These are phyloP conservation scores for Petunia axillaris DNA, from an alignment of 257 asterid species.

Conservation along the genomic window DNA sequence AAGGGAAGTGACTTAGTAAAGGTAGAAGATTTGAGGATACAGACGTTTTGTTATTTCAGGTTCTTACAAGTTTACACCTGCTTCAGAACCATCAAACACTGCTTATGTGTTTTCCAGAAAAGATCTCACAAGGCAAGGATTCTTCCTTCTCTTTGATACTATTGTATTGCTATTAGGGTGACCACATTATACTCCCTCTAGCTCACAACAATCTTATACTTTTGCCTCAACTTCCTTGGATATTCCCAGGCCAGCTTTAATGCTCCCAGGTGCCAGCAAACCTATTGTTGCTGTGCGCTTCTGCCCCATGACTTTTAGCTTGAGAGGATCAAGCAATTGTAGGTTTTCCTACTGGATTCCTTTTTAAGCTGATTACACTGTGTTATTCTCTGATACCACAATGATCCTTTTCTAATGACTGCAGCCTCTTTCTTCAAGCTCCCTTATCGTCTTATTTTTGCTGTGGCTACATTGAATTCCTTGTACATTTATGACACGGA, in stretches of 20 bases:
- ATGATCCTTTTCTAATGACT: conserved; percentile 25
- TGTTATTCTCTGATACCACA: conserved; percentile 29
- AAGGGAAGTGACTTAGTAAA: background rate
- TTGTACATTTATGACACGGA: conserved; percentile 88
- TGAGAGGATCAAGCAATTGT: conserved; percentile 73
- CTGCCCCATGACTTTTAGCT: conserved; percentile 70
- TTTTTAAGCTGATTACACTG: conserved; percentile 14
- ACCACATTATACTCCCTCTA: background rate
- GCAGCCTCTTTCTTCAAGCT: conserved; percentile 81
- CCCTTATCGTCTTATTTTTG: conserved; percentile 90
- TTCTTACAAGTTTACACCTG: conserved; percentile 66
- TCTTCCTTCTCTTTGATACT: conserved; percentile 24
- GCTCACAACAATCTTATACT: conserved; percentile 12
- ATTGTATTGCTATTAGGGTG: background rate
- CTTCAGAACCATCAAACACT: conserved; percentile 73
- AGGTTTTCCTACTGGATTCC: conserved; percentile 27
- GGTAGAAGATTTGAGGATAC: conserved; percentile 3
- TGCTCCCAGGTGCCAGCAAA: conserved; percentile 97
- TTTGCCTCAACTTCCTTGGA: conserved; percentile 29
- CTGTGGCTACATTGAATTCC: conserved; percentile 93
- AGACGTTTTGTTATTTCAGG: conserved; percentile 49
- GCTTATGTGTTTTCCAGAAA: conserved; percentile 86
- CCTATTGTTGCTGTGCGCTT: conserved; percentile 96
- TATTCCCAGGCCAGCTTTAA: conserved; percentile 81
- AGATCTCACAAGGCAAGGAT: conserved; percentile 87